Base-by-base conservation (phyloP, 2,329 filamentous ascomycete species). In the Fusarium protoensiforme region DNA sequence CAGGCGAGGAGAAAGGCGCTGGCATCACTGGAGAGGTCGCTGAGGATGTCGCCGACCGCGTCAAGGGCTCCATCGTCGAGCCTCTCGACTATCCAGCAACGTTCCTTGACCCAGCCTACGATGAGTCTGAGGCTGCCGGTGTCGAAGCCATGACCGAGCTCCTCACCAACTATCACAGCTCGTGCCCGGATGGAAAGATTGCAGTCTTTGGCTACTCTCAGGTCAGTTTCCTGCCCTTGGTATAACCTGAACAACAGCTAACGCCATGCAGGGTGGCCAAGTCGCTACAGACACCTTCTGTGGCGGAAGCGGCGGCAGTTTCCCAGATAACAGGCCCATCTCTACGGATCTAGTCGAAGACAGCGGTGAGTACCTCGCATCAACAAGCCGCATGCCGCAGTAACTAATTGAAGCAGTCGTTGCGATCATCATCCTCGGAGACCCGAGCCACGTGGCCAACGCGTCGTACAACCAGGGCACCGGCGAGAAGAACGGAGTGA, bases 171-270 rank as follows among this genome's bases (percentile, higher is more conserved):
- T 84, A 85, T 67, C 72, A 75, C 69, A 57, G 75, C 33, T 74
- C 75, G 6, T 85, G 84, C 41, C 83, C 84, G 9, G 69, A 80
- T n/a, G 78, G 77, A 61, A 84, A 84, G 76, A 77, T 85, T 56
- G 84, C 82, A 6, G 71, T 85, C 33, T 56, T 85, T 51, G 84
- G 84, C 1, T 85, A 83, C 67, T 85, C 84, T 2, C 84, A 85
- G 79, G 82, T 81, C 67, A 31, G 76, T 58, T 11, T 5, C 8
- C 3, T 18, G 13, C 7, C 3, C 5, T 2, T 9, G 5, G 31
- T 51, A 29, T 36, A 11, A 14, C 7, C 38, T 20, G 13, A 22
- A 27, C 18, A 2, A 35, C 18, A 14, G 24, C 62, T 67, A 20
- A 69, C 22, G 7, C 36, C 7, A 31, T 20, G 29, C 57, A 84